Evolutionary conservation across 768 basidiomycete species (phyloP).

Genomic region (Solioccasus polychromus): DNA sequence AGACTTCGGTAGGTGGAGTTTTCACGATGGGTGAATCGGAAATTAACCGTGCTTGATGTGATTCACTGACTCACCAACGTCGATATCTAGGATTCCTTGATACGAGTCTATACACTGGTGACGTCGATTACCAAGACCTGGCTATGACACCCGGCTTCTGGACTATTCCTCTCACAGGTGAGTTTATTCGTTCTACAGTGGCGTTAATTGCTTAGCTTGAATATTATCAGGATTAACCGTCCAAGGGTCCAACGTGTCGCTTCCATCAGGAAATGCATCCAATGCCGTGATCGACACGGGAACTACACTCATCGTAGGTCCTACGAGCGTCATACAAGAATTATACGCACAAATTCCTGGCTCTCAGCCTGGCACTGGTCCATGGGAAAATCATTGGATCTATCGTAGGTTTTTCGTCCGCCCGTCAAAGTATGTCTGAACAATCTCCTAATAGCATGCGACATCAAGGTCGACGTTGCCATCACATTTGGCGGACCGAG

Average conservation of each 20-base stretch:
- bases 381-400: constrained; percentile 78
- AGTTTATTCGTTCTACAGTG: no score
- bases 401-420: constrained; percentile 54
- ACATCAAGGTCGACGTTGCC: constrained; percentile 57
- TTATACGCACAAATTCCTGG: constrained; percentile 78
- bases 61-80: neutral
- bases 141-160: constrained; percentile 69
- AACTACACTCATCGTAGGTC: constrained; percentile 91
- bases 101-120: constrained; percentile 69
- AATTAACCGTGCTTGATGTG: neutral
- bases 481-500: constrained; percentile 70
- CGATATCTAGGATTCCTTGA: constrained; percentile 66
- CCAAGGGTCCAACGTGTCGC: constrained; percentile 47
- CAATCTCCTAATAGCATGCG: constrained; percentile 57
- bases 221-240: constrained; percentile 58
- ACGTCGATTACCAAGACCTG: constrained; percentile 77
- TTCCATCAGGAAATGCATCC: constrained; percentile 47
- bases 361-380: constrained; percentile 55
- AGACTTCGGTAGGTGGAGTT: constrained; percentile 59
- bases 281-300: constrained; percentile 94
- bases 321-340: constrained; percentile 49
- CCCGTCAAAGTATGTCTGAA: neutral
- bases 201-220: neutral
- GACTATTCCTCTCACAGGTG: constrained; percentile 61
- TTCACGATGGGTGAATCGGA: constrained; percentile 66